Base-by-base conservation (phyloP, 2,329 filamentous ascomycete genomes). In the Ophiostoma pallidulum region DNA sequence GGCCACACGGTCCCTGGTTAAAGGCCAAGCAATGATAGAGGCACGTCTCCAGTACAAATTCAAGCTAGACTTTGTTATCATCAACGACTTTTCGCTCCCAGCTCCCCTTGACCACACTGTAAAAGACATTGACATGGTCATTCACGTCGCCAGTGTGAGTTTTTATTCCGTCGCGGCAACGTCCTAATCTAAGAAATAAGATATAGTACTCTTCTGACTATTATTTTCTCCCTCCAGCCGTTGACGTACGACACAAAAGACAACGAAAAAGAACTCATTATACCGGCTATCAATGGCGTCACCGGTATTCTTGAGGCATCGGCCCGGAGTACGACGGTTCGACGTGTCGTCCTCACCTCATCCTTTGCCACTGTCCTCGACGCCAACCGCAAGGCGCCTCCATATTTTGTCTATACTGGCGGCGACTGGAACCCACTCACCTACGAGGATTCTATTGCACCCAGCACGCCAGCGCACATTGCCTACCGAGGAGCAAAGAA, bases 401-500 rank as follows among this genome's bases (percentile, higher is more conserved):
- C 45, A 6, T 29, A 35, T 14, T 35, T 39, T 50, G 44, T 7
- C 28, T 76, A 69, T 54, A 66, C 59, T 51, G 76, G 70, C 59
- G 62, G 58, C 51, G 67, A 69, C 46, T 78, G 75, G 74, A 78
- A 77, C 63, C 72, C 73, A 0, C 65, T 68, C 35, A 72, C 68
- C 3, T 64, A 69, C 48, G 66, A 68, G 22, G 67, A 75, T 45
- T 61, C 71, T 26, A 57, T 59, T 40, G 59, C 60, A n/a, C 62
- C 64, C 2, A 57, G 64, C 4, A 68, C 64, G 3, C 24, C 39
- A 6, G 39, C 48, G 1, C 39, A 59, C 64, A 45, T 53, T n/a
- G 70, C 69, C 31, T 79, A 78, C 65, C 70, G 72, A 50, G 73
- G 70, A 3, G 73, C 71, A 56, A 77, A 78, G 66, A 73, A 66